Conservation (phyloP, 2,329 filamentous ascomycete species). For the Drechslerella stenobrocha region DNA sequence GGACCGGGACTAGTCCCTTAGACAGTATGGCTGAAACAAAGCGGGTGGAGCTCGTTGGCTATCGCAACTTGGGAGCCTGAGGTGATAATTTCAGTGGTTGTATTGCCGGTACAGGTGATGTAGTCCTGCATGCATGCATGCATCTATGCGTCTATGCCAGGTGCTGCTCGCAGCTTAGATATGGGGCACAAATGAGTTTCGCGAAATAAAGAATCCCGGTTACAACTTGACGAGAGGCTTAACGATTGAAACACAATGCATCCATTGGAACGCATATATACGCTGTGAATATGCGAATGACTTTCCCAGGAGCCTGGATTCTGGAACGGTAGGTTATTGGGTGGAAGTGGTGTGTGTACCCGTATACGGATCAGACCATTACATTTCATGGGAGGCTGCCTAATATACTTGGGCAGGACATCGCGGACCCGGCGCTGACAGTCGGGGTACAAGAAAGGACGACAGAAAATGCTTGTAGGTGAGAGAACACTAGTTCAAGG, state of each 20-base stretch:
- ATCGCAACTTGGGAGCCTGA: not conserved
- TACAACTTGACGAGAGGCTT: not conserved
- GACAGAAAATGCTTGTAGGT: slow-evolving; percentile 1
- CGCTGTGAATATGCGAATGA: slow-evolving; percentile 19
- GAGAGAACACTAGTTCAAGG: slow-evolving; percentile 2
- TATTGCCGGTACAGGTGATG: not conserved
- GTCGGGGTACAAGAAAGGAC: slow-evolving; percentile 10
- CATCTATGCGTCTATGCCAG: not conserved
- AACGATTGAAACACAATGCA: not conserved
- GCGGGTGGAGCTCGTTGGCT: not conserved
- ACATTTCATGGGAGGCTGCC: slow-evolving; percentile 21
- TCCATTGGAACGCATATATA: not conserved
- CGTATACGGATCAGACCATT: slow-evolving; percentile 4
- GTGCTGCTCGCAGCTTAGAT: not conserved
- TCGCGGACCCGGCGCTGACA: slow-evolving; percentile 3
- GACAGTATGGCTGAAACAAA: slow-evolving; percentile 1
- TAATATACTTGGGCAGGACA: slow-evolving; percentile 20
- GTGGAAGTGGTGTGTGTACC: slow-evolving; percentile 6
- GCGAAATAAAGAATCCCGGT: not conserved
- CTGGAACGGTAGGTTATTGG: slow-evolving; percentile 27
- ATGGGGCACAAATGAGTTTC: not conserved
- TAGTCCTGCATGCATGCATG: not conserved
- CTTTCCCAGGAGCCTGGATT: slow-evolving; percentile 41
- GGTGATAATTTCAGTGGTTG: slow-evolving; percentile 1
- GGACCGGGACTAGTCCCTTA: not conserved